Conservation (phyloP, 2,329 filamentous ascomycete species). For the Tolypocladium nubicola region DNA sequence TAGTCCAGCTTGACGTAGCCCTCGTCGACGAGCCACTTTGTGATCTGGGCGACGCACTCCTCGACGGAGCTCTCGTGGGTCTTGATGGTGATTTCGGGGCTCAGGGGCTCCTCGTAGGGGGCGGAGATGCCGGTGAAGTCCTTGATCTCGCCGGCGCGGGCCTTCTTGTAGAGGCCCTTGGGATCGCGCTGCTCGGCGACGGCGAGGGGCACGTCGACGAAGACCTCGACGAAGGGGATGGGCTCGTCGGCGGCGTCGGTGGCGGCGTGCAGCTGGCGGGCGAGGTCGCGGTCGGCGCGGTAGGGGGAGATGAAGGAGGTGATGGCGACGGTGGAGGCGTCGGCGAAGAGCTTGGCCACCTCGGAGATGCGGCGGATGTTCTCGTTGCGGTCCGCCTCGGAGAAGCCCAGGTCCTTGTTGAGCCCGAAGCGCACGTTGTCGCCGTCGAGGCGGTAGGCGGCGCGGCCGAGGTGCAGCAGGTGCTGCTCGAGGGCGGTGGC, state of each 20-base stretch:
- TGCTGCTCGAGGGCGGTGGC: constrained; percentile 96
- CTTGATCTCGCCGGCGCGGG: constrained; percentile 84
- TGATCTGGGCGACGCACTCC: constrained; percentile 79
- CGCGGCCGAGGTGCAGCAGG: constrained; percentile 72
- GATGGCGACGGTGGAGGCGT: constrained; percentile 76
- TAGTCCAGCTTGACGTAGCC: constrained; percentile 30
- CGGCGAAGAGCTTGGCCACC: constrained; percentile 91
- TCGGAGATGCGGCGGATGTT: constrained; percentile 96
- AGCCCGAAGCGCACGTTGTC: constrained; percentile 98
- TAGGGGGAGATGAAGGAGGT: constrained; percentile 98
- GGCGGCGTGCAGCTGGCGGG: constrained; percentile 66
- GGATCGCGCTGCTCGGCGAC: constrained; percentile 92
- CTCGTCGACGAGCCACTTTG: constrained; percentile 64
- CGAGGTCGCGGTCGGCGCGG: constrained; percentile 72
- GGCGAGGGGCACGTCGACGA: constrained; percentile 81
- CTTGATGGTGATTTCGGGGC: constrained; percentile 78
- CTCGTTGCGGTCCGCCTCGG: constrained; percentile 86
- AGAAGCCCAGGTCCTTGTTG: constrained; percentile 96
- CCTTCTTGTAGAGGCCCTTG: constrained; percentile 97
- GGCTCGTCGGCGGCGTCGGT: constrained; percentile 49
- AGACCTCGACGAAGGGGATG: constrained; percentile 88
- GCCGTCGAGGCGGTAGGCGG: constrained; percentile 89
- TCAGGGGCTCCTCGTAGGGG: constrained; percentile 83
- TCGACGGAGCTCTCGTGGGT: constrained; percentile 76
- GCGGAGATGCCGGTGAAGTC: constrained; percentile 95